Evolutionary conservation across 2,329 filamentous ascomycete genomes (phyloP).

Genomic region (Fonsecaea pugnacius): DNA sequence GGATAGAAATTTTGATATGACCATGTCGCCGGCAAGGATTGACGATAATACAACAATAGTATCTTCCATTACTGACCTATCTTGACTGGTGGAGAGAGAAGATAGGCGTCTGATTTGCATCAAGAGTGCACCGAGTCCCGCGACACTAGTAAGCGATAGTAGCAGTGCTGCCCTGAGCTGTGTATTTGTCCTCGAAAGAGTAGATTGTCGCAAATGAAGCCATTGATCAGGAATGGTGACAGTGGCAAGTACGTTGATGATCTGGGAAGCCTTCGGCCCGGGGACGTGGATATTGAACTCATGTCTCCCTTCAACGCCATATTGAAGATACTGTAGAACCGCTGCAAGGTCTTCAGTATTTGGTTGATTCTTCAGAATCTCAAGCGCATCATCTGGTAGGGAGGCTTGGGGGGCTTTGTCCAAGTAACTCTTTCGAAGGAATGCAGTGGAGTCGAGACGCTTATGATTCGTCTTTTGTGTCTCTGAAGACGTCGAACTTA

Average conservation of each 20-base stretch:
- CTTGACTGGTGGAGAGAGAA: constrained; percentile 37
- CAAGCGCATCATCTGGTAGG: constrained; percentile 58
- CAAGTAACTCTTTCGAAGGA: constrained; percentile 36
- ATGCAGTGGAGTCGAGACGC: constrained; percentile 33
- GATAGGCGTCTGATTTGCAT: constrained; percentile 69
- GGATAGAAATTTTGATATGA: constrained; percentile 27
- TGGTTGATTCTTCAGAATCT: constrained; percentile 65
- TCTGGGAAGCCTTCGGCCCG: constrained; percentile 70
- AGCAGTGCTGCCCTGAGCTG: constrained; percentile 57
- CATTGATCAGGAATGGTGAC: constrained; percentile 83
- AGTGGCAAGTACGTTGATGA: constrained; percentile 74
- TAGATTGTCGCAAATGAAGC: constrained; percentile 44
- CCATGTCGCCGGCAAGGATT: constrained; percentile 35
- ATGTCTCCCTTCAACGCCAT: constrained; percentile 38
- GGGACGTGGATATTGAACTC: constrained; percentile 61
- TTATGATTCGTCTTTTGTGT: constrained; percentile 23
- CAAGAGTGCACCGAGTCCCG: constrained; percentile 77
- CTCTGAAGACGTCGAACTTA: constrained; percentile 37
- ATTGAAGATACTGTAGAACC: constrained; percentile 59
- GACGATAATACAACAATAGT: constrained; percentile 45
- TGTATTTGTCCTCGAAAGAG: constrained; percentile 26
- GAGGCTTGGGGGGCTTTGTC: constrained; percentile 23
- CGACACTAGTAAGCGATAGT: constrained; percentile 70
- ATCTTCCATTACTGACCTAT: constrained; percentile 43
- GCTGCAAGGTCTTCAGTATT: constrained; percentile 61